Conservation (phyloP, 2,329 filamentous ascomycete genomes). For the Colletotrichum tropicicola region DNA sequence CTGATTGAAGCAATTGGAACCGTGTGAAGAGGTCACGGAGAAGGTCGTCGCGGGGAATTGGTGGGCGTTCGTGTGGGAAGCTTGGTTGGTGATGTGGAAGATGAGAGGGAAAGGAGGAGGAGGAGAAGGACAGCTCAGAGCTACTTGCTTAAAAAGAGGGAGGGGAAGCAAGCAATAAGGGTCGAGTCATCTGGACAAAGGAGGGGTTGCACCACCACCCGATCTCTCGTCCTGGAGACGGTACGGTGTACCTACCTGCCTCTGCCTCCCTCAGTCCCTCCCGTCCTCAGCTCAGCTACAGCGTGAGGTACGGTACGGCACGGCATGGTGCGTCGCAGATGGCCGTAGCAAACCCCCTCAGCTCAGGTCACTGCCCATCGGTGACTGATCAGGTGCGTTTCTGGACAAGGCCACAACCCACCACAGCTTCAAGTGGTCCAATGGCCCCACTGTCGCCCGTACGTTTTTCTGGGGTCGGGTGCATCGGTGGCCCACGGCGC, state of each 20-base stretch:
- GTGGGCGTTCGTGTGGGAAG: conserved; percentile 26
- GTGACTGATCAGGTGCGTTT: conserved; percentile 29
- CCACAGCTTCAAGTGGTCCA: conserved; percentile 30
- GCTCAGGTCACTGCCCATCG: conserved; percentile 14
- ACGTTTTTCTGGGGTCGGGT: conserved; percentile 39
- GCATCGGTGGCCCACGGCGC: conserved; percentile 27
- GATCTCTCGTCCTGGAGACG: conserved; percentile 11
- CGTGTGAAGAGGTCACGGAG: background rate
- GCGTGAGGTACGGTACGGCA: background rate
- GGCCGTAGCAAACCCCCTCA: conserved; percentile 5
- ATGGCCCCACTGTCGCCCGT: conserved; percentile 30
- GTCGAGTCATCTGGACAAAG: conserved; percentile 27
- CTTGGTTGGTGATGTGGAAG: conserved; percentile 20
- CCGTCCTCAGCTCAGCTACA: too few species aligned
- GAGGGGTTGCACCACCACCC: conserved; percentile 31
- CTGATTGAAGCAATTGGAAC: conserved; percentile 18
- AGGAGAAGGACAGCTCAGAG: conserved; percentile 13
- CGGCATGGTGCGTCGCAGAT: conserved; percentile 6
- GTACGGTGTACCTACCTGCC: conserved; percentile 1
- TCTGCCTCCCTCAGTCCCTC: background rate
- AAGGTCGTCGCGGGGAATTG: conserved; percentile 14
- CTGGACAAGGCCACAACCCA: conserved; percentile 29
- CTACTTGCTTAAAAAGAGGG: conserved; percentile 29
- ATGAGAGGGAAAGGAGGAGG: background rate
- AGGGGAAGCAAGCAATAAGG: conserved; percentile 34